Base-by-base conservation (phyloP, 1,284 basidiomycete genomes). In the Violaceomyces palustris region DNA sequence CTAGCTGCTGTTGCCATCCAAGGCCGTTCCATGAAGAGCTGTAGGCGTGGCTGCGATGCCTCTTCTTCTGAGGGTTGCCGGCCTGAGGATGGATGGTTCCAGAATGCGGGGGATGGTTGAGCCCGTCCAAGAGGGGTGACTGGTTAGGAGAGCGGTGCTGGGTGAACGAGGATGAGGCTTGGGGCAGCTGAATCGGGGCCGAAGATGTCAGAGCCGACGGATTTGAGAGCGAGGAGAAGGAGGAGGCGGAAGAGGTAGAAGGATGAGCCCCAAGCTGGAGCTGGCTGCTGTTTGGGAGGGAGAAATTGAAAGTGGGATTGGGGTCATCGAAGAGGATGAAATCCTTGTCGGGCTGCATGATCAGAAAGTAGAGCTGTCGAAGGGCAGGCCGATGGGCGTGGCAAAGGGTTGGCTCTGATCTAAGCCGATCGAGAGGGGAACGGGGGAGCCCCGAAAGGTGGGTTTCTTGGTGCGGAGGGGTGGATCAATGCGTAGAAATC, bases 241-340 rank as follows among this genome's bases (percentile, higher is more conserved):
- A 5, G 29, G 35, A 40, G 24, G 24, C 22, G 8, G 22, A 31
- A 26, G 22, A 8, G 38, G 25, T 39, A 40, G 12, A 15, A 39
- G 28, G 27, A 26, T 32, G n/a, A 21, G 8, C 8, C 31, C 22
- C 7, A 15, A n/a, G 15, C 35, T 35, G 14, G 29, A 21, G 22
- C 29, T 24, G 12, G 17, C 7, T 9, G 18, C 18, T 18, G 30
- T 41, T 23, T 18, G 39, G 8, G 19, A 7, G 6, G 23, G 35
- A 10, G 29, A 7, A 2, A 33, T n/a, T 10, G 43, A 15, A 4
- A 54, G 42, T 3, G 53, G 17, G 15, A 22, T 4, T 27, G 0
- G 48, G 45, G n/a, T 65, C 60, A 33, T 65, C 62, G 21, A 65
- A 65, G 42, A 65, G 56, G 27, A 65, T 50, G 30, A 65, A 65